These are phyloP conservation scores for Quercus aquifolioides DNA, from an alignment of 306 rosid genomes.

Conservation along the genomic window DNA sequence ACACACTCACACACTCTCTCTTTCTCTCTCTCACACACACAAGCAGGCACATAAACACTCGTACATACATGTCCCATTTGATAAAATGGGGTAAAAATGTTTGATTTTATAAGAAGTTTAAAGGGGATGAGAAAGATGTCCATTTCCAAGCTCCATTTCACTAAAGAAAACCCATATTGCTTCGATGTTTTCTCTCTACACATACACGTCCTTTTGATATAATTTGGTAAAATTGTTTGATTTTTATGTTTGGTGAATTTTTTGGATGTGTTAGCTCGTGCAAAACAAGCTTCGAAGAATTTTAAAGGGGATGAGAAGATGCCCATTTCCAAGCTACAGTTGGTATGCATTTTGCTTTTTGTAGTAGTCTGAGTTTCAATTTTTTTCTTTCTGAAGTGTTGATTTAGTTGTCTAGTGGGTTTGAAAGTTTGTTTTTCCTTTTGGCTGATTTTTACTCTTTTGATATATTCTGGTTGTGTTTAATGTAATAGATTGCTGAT, in stretches of 20 bases:
- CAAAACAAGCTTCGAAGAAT: constrained; percentile 52
- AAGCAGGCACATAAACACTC: background rate
- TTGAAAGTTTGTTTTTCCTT: background rate
- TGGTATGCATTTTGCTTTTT: constrained; percentile 43
- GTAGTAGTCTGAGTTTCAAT: background rate
- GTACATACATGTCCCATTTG: no score
- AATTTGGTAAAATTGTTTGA: background rate
- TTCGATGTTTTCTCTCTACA: background rate
- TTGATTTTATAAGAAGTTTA: no score
- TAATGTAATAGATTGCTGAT: constrained; percentile 65
- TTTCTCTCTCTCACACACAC: background rate
- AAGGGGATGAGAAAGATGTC: no score
- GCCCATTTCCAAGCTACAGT: constrained; percentile 67
- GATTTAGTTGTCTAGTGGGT: background rate
- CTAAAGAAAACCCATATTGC: background rate
- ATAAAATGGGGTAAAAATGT: no score
- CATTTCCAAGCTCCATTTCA: no score
- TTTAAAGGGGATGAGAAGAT: constrained; percentile 72
- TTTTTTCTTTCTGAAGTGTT: background rate
- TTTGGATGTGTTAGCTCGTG: constrained; percentile 46
- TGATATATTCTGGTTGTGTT: constrained; percentile 4
- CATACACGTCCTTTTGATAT: background rate
- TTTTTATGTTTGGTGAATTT: constrained; percentile 22
- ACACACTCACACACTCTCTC: background rate
- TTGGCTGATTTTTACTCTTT: background rate